Conservation (phyloP, 2,329 filamentous ascomycete genomes). For the Ophiognomonia clavigignenti-juglandacearum region DNA sequence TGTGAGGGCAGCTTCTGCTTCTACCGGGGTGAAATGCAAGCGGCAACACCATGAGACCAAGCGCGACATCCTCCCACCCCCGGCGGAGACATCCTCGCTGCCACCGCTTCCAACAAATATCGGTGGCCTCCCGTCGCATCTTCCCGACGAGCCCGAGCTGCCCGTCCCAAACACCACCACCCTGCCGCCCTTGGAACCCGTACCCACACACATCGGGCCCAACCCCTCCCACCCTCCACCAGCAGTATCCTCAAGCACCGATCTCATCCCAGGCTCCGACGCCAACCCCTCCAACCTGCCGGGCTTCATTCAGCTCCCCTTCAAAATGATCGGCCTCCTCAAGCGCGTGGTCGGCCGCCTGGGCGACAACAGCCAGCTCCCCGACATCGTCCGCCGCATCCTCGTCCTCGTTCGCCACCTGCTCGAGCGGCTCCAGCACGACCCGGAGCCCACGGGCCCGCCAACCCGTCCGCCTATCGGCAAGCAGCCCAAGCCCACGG, state of each 20-base stretch:
- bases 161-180: neutral
- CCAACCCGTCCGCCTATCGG: neutral
- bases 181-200: too few species aligned
- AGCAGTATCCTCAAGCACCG: too few species aligned
- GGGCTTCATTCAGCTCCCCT: neutral
- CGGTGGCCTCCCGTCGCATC: neutral
- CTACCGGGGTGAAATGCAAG: too few species aligned
- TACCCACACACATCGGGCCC: too few species aligned
- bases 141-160: too few species aligned
- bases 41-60: too few species aligned
- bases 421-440: neutral
- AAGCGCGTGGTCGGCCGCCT: neutral
- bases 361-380: neutral
- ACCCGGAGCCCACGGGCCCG: neutral
- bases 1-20: too few species aligned
- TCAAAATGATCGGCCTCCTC: neutral
- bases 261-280: too few species aligned
- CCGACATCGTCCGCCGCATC: neutral
- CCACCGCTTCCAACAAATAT: neutral
- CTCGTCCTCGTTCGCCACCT: neutral
- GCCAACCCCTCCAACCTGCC: neutral
- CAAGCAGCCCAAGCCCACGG: neutral
- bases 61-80: too few species aligned
- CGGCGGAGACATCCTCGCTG: neutral
- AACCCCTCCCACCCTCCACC: too few species aligned